Base-by-base conservation (phyloP, 1,139 yeast genomes). In the Lodderomyces theae region DNA sequence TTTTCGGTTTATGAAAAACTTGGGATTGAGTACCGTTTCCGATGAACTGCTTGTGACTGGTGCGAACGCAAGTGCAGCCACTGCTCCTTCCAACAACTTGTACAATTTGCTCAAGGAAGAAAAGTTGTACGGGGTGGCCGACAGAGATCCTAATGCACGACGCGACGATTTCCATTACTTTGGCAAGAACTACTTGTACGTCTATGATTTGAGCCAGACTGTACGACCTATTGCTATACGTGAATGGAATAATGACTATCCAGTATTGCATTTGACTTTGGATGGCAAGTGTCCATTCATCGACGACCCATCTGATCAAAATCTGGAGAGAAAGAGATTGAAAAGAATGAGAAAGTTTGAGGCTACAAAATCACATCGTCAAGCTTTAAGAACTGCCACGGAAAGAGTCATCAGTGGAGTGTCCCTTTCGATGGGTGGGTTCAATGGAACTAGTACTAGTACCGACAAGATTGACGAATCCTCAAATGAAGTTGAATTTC, bases 141-240 rank as follows among this genome's bases (percentile, higher is more conserved):
- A 92, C 61, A 75, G 96, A 51, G 97, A 90, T 59, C 94, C 95
- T 15, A 77, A 73, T 49, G 90, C 95, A 5, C 81, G 75, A 50
- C 73, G 96, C 42, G 96, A 87, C 50, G 97, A 90, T 58, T 77
- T 86, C 53, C 82, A 84, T 56, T 86, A 87, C 58, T 86, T 94
- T 60, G 81, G 81, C 41, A 64, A 64, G 40, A 66, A 69, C 44
- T 89, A 82, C 60, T 66, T 89, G 30, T 80, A 85, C 49, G 83
- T 88, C 22, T 92, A 86, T 64, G 98, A 94, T 56, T 70, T 86
- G 24, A 74, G 82, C 45, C 94, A 87, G 51, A 74, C 74, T 31
- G 84, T 85, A 47, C 77, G 96, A 42, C 97, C 98, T 0, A 77
- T 88, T 22, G 83, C 92, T 16, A 70, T 82, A 13, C 74, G 92